Evolutionary conservation across 345 rosid species (phyloP).

Genomic region (Salix udensis): DNA sequence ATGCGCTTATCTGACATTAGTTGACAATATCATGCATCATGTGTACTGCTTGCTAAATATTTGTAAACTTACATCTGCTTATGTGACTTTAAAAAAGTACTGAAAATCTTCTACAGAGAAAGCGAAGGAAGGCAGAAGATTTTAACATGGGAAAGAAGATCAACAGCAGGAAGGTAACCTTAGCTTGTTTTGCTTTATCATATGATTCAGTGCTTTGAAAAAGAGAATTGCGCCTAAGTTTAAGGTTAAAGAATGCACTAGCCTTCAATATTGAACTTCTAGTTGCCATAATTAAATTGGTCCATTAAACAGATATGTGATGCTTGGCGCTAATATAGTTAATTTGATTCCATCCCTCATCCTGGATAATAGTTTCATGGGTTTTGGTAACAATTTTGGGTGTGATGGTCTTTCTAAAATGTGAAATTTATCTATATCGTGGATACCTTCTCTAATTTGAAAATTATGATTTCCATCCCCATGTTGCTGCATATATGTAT

Average conservation of each 20-base stretch:
- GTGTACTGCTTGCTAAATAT: neutral
- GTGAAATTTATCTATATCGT: too few species aligned
- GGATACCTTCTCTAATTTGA: neutral
- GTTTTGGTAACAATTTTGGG: neutral
- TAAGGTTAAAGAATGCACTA: neutral
- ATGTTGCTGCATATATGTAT: neutral
- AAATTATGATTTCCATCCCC: too few species aligned
- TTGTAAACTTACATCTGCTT: neutral
- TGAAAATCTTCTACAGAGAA: constrained; percentile 53
- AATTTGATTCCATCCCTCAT: neutral
- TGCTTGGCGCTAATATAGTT: neutral
- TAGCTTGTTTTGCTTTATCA: neutral
- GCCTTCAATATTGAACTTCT: neutral
- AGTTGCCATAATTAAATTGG: neutral
- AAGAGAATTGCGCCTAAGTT: neutral
- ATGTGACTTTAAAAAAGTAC: neutral
- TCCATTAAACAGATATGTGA: neutral
- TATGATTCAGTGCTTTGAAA: neutral
- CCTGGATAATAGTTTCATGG: neutral
- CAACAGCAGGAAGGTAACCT: constrained; percentile 61
- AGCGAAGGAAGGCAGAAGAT: constrained; percentile 82
- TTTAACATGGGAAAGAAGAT: constrained; percentile 51
- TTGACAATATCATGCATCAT: neutral
- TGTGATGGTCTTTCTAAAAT: too few species aligned
- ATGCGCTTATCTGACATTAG: neutral